These are phyloP conservation scores for Pichia sp. DNA, from an alignment of 1,139 yeast genomes.

Conservation along the genomic window DNA sequence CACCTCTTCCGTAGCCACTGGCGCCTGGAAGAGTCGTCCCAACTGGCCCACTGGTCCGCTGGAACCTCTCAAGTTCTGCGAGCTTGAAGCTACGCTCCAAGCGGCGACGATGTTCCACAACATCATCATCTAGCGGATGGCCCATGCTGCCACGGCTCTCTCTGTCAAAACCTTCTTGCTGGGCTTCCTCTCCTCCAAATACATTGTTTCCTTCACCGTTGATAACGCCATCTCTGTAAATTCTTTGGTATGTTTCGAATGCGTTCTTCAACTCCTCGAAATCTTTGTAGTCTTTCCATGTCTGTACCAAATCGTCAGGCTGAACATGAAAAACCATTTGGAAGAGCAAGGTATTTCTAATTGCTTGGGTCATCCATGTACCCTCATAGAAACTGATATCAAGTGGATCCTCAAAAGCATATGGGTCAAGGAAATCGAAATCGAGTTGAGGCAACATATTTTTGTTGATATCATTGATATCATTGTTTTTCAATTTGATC, in stretches of 20 bases:
- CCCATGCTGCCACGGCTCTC: neutral
- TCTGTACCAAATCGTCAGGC: conserved; percentile 82
- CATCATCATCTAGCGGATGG: conserved; percentile 13
- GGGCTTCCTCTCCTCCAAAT: neutral
- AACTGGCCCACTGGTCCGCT: conserved; percentile 12
- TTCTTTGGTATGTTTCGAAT: conserved; percentile 49
- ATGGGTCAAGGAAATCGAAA: conserved; percentile 70
- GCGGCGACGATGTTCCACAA: conserved; percentile 16
- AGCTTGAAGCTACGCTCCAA: conserved; percentile 24
- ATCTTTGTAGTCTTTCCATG: conserved; percentile 87
- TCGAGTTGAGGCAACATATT: conserved; percentile 27
- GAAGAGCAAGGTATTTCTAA: conserved; percentile 75
- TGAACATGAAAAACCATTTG: conserved; percentile 88
- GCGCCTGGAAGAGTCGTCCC: conserved; percentile 12
- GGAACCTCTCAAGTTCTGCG: conserved; percentile 29
- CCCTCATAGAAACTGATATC: conserved; percentile 76
- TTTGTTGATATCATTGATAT: conserved; percentile 26
- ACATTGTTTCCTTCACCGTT: neutral
- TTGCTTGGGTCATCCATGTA: conserved; percentile 81
- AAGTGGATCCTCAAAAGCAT: conserved; percentile 81
- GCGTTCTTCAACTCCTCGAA: conserved; percentile 55
- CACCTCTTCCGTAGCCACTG: conserved; percentile 9
- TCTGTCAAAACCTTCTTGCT: neutral
- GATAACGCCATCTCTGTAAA: conserved; percentile 25
- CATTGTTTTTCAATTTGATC: conserved; percentile 23